Conservation (phyloP, 78 protist species). For the Dictyostelium brefeldianum region DNA sequence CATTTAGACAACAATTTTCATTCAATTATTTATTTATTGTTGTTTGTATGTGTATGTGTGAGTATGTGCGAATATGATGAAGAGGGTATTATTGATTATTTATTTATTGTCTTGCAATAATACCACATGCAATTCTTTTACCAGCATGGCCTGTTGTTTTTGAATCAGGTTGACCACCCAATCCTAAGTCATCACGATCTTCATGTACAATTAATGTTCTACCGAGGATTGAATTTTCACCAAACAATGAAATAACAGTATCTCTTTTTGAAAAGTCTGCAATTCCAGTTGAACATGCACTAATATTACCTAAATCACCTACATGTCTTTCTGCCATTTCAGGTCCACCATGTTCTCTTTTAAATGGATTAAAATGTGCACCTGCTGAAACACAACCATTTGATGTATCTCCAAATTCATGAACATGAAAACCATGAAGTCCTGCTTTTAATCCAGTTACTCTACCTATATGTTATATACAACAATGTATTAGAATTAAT, state of each 20-base stretch:
- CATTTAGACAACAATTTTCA: too few relatives aligned
- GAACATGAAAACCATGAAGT: neutral
- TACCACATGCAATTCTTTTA: slow-evolving; percentile 2
- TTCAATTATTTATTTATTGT: too few relatives aligned
- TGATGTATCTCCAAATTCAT: slow-evolving; percentile 15
- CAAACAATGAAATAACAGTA: neutral
- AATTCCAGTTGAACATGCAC: neutral
- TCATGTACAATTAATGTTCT: neutral
- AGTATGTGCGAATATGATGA: too few relatives aligned
- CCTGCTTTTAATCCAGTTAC: neutral
- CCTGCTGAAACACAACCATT: slow-evolving; percentile 13
- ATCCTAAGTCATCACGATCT: neutral
- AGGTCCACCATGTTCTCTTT: neutral
- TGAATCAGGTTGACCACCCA: neutral
- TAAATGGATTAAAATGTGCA: neutral
- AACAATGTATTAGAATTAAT: too few relatives aligned
- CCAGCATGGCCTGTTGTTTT: slow-evolving; percentile 8
- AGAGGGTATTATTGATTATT: too few relatives aligned
- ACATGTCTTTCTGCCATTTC: neutral
- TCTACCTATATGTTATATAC: too few relatives aligned
- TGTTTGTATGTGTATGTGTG: too few relatives aligned
- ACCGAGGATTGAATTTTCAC: neutral
- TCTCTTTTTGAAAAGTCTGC: neutral
- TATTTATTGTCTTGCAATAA: neutral
- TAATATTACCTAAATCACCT: slow-evolving; percentile 4